A percentile compares a stretch with the other conserved stretches of the same genome.
These are phyloP conservation scores for Rhodotorula sp. DNA, from an alignment of 1,284 basidiomycete genomes.

Conservation along the genomic window DNA sequence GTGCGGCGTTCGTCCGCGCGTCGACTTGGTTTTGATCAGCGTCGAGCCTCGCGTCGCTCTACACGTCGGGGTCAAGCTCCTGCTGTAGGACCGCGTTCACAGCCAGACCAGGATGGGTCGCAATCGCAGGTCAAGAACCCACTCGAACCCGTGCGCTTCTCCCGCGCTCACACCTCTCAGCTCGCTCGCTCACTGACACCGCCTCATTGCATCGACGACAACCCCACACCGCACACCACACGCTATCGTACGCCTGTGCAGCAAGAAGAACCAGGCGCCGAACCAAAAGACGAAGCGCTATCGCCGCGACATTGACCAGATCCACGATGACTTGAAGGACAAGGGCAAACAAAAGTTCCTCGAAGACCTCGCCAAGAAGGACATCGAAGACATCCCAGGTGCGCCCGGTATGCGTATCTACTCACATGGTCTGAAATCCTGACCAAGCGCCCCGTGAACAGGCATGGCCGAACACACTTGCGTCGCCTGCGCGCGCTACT, in stretches of 20 bases:
- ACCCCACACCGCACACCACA: background rate
- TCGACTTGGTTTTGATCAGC: no score
- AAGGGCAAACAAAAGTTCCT: constrained; percentile 29
- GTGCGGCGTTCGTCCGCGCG: background rate
- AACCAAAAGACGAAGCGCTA: constrained; percentile 33
- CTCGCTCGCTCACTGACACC: no score
- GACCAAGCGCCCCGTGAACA: background rate
- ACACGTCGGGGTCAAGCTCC: background rate
- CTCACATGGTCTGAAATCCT: background rate
- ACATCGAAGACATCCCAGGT: constrained; percentile 39
- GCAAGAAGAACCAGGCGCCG: constrained; percentile 41
- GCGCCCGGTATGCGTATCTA: background rate
- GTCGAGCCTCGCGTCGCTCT: background rate
- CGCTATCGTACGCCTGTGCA: background rate
- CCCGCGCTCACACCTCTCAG: background rate
- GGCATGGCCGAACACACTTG: constrained; percentile 38
- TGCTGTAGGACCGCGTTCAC: background rate
- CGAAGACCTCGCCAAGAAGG: constrained; percentile 35
- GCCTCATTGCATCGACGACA: background rate
- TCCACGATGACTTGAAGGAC: constrained; percentile 39
- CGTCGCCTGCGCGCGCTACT: constrained; percentile 39
- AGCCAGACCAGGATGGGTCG: constrained; percentile 28
- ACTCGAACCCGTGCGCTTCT: constrained; percentile 34
- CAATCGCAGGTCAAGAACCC: constrained; percentile 32
- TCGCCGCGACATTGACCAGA: constrained; percentile 38